A percentile compares a stretch with the other conserved stretches of the same genome.
Conservation (phyloP, 768 basidiomycete species). For the Lentinula boryana region DNA sequence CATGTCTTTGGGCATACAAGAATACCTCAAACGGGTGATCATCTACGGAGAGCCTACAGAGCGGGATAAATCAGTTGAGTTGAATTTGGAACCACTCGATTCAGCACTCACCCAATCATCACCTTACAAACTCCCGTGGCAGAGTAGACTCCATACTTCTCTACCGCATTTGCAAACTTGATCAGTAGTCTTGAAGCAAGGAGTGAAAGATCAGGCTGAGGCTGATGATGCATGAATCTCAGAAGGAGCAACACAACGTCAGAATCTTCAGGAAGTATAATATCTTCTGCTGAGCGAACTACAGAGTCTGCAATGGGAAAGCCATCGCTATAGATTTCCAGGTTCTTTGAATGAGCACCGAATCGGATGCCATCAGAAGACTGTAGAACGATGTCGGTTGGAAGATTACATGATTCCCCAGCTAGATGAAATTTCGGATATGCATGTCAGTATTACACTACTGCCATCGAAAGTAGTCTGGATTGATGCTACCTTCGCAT, state of each 20-base stretch:
- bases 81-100: not conserved
- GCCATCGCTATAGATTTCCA: constrained; percentile 2
- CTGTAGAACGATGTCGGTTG: constrained; percentile 1
- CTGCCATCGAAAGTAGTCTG: not conserved
- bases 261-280: not conserved
- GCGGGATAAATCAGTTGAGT: not conserved
- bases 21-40: constrained; percentile 5
- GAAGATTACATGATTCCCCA: not conserved
- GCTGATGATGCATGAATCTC: constrained; percentile 4
- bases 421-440: not conserved
- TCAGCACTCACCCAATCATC: not conserved
- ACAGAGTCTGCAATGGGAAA: constrained; percentile 2
- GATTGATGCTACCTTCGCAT: not conserved
- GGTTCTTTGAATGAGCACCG: constrained; percentile 3
- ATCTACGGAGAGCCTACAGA: not conserved
- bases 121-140: not conserved
- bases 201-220: constrained; percentile 1
- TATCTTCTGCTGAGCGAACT: not conserved
- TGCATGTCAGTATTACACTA: not conserved
- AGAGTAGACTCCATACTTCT: constrained; percentile 5
- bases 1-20: constrained; percentile 1
- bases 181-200: not conserved
- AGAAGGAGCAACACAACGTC: constrained; percentile 1
- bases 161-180: constrained; percentile 6
- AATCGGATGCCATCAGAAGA: constrained; percentile 6